Percentiles rank a stretch among this genome's conserved stretches.
Evolutionary conservation across 164 flowering plant species (phyloP).

Genomic region (Nelumbo lutea): DNA sequence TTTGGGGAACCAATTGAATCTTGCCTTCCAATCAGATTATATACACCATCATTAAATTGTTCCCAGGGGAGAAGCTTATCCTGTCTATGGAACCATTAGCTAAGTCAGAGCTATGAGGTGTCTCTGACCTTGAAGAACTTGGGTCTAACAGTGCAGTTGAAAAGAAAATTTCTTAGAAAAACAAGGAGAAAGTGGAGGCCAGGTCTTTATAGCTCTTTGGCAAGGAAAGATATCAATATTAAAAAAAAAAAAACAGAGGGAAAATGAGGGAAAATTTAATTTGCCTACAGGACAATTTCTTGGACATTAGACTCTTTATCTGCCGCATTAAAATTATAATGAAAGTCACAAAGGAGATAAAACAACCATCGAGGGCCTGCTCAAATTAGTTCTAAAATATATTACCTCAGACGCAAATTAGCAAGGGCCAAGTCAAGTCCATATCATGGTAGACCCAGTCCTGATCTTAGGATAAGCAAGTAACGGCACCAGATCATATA

Average conservation of each 20-base stretch:
- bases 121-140: slow-evolving; percentile 48
- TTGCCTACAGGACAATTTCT: background rate
- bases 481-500: too few relatives aligned
- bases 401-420: too few relatives aligned
- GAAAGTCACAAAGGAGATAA: background rate
- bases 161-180: background rate
- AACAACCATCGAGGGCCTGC: background rate
- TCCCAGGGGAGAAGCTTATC: slow-evolving; percentile 28
- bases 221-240: too few relatives aligned
- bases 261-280: too few relatives aligned
- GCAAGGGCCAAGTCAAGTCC: too few relatives aligned
- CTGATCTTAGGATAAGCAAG: too few relatives aligned
- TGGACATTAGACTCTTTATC: background rate
- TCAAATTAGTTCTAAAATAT: too few relatives aligned
- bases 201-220: too few relatives aligned
- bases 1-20: slow-evolving; percentile 35
- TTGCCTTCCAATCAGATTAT: slow-evolving; percentile 28
- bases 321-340: background rate
- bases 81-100: slow-evolving; percentile 37
- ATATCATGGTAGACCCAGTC: too few relatives aligned
- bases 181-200: too few relatives aligned
- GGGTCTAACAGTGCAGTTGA: slow-evolving; percentile 34
- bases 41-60: slow-evolving; percentile 26
- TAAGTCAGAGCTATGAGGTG: slow-evolving; percentile 51
- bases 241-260: too few relatives aligned